A percentile compares a stretch with the other conserved stretches of the same genome.
Evolutionary conservation across 257 asterid species (phyloP).

Genomic region (Fraxinus anomala): DNA sequence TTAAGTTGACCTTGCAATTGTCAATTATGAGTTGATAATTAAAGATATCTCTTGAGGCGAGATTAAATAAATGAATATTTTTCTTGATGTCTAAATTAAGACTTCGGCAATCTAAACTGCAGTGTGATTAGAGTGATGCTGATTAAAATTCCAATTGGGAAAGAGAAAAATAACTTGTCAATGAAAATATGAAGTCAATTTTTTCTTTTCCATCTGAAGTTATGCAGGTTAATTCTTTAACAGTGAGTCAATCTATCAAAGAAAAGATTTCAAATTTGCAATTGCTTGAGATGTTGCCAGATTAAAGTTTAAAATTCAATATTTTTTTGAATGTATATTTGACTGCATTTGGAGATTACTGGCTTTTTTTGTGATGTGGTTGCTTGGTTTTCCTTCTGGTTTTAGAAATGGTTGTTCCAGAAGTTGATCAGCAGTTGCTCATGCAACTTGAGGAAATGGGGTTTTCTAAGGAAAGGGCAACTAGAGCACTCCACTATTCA

Average conservation of each 20-base stretch:
- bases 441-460: conserved; percentile 87
- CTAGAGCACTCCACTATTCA: conserved; percentile 81
- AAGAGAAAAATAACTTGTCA: not conserved
- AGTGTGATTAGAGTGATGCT: conserved; percentile 14
- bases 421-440: conserved; percentile 73
- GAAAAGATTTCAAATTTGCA: not conserved
- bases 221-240: not conserved
- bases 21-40: not conserved
- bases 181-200: not conserved
- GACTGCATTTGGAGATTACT: conserved; percentile 10
- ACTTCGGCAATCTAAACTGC: not conserved
- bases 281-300: not conserved
- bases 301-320: not conserved
- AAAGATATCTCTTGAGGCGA: not conserved
- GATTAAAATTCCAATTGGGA: not conserved
- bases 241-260: not conserved
- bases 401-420: conserved; percentile 91
- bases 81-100: conserved; percentile 13
- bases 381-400: conserved; percentile 33
- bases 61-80: not conserved
- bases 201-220: conserved; percentile 19
- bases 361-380: conserved; percentile 6
- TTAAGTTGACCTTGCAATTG: not conserved
- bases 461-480: conserved; percentile 82
- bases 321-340: conserved; percentile 14